A percentile compares a stretch with the other conserved stretches of the same genome.
These are phyloP conservation scores for Coelastrella sp. DNA, from an alignment of 139 green algal species.

Conservation along the genomic window DNA sequence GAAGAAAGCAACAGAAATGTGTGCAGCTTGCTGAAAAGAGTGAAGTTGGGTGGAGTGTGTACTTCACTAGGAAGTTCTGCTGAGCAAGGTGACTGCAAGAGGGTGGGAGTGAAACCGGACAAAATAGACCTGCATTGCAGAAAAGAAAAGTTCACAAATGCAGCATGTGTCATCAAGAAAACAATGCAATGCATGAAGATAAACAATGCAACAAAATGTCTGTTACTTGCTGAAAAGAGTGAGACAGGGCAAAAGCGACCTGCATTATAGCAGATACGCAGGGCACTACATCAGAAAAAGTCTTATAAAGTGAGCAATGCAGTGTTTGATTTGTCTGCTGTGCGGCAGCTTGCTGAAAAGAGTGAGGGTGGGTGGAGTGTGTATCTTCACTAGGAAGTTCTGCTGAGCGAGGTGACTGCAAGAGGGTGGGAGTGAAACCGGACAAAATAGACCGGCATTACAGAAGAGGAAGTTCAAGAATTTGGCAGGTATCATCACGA, in stretches of 20 bases:
- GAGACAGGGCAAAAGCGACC: background rate
- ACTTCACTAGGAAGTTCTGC: no score
- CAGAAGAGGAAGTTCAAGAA: background rate
- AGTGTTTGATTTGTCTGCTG: background rate
- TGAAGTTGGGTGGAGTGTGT: no score
- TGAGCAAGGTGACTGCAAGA: no score
- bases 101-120: no score
- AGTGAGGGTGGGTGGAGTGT: background rate
- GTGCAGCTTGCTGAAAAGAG: no score
- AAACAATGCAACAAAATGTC: no score
- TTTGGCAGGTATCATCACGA: background rate
- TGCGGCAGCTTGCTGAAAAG: background rate
- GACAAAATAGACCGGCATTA: background rate
- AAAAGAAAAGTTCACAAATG: background rate
- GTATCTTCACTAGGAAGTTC: slow-evolving; percentile 25
- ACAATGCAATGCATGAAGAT: no score
- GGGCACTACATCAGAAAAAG: no score
- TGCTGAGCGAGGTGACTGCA: slow-evolving; percentile 17
- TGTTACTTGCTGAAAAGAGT: no score
- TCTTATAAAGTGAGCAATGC: background rate
- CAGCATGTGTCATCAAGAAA: background rate
- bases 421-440: background rate
- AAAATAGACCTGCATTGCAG: no score
- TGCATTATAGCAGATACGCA: background rate
- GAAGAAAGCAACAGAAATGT: no score